phyloP scores from a whole-genome alignment of 2,329 filamentous ascomycete genomes.

The Colletotrichum simmondsii region DNA sequence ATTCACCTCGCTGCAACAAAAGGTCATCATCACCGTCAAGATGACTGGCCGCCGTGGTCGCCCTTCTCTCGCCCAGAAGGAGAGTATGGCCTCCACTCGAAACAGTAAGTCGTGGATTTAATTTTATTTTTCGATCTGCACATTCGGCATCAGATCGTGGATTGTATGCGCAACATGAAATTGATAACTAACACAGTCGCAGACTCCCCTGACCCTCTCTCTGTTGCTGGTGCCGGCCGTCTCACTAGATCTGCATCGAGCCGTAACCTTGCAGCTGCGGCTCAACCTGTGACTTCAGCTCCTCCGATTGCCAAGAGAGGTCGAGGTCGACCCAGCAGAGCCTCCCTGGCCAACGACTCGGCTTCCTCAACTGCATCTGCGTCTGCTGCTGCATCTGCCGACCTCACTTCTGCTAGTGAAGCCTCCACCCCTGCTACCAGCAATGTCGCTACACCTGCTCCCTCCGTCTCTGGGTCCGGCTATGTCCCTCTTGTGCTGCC shows the following conservation, averaged over 20 bases:
- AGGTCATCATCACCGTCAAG: background rate
- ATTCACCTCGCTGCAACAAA: background rate
- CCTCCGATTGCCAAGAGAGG: constrained; percentile 37
- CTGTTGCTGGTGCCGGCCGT: background rate
- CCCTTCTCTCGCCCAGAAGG: constrained; percentile 10
- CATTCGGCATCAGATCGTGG: background rate
- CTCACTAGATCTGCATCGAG: constrained; percentile 34
- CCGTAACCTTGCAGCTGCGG: constrained; percentile 20
- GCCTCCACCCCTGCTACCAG: constrained; percentile 57
- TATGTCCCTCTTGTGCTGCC: background rate
- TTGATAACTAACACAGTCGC: background rate
- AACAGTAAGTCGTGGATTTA: constrained; percentile 7
- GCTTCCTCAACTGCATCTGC: constrained; percentile 48
- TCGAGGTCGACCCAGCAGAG: constrained; percentile 43
- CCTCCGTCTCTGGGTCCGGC: constrained; percentile 33
- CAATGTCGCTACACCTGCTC: constrained; percentile 51
- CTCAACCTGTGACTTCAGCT: background rate
- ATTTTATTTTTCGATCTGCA: background rate
- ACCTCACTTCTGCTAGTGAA: constrained; percentile 48
- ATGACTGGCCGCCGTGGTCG: constrained; percentile 26
- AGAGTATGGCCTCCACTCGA: constrained; percentile 23
- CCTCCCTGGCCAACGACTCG: constrained; percentile 42
- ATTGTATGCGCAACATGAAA: background rate
- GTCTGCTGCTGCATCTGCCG: constrained; percentile 47
- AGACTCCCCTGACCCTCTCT: constrained; percentile 12